phyloP scores from a whole-genome alignment of 345 rosid genomes.

The Moricandia moricandioides region DNA sequence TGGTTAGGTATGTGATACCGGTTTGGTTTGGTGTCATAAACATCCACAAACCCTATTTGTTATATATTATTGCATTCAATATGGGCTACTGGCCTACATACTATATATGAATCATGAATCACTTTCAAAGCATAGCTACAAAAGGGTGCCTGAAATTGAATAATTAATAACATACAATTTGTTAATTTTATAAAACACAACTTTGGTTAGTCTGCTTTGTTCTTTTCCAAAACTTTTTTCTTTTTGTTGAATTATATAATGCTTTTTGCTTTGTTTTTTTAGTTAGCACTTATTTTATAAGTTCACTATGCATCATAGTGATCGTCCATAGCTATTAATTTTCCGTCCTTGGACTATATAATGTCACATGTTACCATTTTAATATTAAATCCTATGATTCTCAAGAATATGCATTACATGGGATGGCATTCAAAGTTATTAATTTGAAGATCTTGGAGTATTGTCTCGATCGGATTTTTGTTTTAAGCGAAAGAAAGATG shows the following conservation, averaged over 20 bases:
- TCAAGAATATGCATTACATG: background rate
- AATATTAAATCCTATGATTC: background rate
- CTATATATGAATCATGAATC: background rate
- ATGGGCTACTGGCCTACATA: conserved; percentile 8
- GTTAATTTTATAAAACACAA: background rate
- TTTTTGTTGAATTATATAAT: background rate
- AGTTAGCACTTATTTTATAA: background rate
- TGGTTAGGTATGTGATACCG: background rate
- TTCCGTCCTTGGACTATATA: too few species aligned
- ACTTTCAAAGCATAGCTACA: conserved; percentile 5
- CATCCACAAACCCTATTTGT: background rate
- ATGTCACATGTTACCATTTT: background rate
- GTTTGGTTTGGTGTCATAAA: background rate
- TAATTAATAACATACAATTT: background rate
- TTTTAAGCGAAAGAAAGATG: background rate
- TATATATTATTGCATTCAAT: conserved; percentile 7
- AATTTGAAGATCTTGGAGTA: background rate
- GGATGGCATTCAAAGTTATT: conserved; percentile 15
- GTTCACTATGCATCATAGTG: background rate
- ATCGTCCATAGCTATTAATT: background rate
- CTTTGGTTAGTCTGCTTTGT: conserved; percentile 6
- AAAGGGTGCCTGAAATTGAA: background rate
- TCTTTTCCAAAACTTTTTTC: background rate
- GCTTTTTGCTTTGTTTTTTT: background rate
- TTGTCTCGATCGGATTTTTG: background rate